Base-by-base conservation (phyloP, 495 filamentous ascomycete species). In the Aspergillus cristatus region DNA sequence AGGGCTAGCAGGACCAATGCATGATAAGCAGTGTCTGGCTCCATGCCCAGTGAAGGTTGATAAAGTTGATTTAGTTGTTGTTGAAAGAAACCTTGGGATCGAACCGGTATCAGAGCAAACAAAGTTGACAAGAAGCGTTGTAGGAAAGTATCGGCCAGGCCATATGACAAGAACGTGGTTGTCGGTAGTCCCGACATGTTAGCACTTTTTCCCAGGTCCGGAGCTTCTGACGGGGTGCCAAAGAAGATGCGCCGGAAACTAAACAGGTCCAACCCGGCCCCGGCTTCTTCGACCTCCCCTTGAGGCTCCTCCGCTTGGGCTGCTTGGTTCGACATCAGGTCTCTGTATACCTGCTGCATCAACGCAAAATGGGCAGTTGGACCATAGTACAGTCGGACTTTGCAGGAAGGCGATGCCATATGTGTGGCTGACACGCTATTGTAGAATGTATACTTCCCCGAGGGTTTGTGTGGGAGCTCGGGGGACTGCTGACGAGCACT, bases 221-320 rank as follows among this genome's bases (percentile, higher is more conserved):
- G 47, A 1, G 51, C 40, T 18, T 63, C 57, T 11, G 34, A 29
- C 2, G 62, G 60, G 5, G 55, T 63, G 0, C 66, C 66, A 25
- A 70, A 70, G 35, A 67, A 70, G 12, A 70, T 61, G 4, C 58
- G 53, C 6, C 66, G 62, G 32, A 65, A 65, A 34, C 60, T 66
- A 34, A 68, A 65, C 35, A 67, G 47, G 25, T 68, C 65, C 42
- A 70, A 30, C 15, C 65, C 65, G 3, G 64, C 59, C 6, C 62
- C 55, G 7, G 58, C 66, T 53, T 70, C 66, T 34, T 67, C 60
- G 0, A 68, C 63, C 17, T 58, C 55, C 12, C 54, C 49, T 10
- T 54, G 54, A 1, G 55, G 52, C 14, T 46, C 41, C 18, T 45
- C 40, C 12, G 45, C 37, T n/a, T 44, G 43, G n/a, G 46, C 31